Evolutionary conservation across 2,329 filamentous ascomycete species (phyloP).

Genomic region (Penicillium rolfsii): DNA sequence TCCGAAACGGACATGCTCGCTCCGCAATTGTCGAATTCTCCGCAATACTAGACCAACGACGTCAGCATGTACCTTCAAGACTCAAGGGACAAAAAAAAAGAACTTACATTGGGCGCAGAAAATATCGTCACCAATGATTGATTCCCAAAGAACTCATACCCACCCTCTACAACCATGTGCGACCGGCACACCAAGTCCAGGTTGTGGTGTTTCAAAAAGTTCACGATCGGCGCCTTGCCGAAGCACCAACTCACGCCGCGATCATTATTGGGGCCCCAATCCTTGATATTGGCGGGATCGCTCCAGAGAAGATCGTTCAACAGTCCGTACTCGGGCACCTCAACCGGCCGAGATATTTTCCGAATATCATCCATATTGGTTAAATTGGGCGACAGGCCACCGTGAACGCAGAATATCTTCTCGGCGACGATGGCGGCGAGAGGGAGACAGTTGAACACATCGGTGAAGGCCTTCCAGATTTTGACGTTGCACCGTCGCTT

Average conservation of each 20-base stretch:
- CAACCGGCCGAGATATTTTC: constrained; percentile 6
- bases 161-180: constrained; percentile 10
- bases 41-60: constrained; percentile 9
- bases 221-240: constrained; percentile 7
- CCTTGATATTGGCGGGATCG: constrained; percentile 7
- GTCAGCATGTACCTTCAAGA: background rate
- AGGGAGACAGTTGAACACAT: constrained; percentile 9
- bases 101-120: constrained; percentile 10
- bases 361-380: constrained; percentile 12
- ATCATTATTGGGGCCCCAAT: constrained; percentile 8
- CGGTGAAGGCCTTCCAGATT: constrained; percentile 11
- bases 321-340: constrained; percentile 9
- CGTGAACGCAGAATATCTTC: constrained; percentile 10
- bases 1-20: constrained; percentile 13
- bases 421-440: constrained; percentile 6
- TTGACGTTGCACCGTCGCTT: constrained; percentile 10
- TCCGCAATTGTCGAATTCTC: constrained; percentile 13
- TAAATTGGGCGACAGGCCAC: constrained; percentile 5
- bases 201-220: constrained; percentile 7
- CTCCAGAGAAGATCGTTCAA: constrained; percentile 10
- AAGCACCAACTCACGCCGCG: constrained; percentile 10
- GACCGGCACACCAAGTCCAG: constrained; percentile 9
- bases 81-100: background rate
- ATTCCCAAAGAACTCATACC: constrained; percentile 10
- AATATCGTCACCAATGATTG: constrained; percentile 8